Base-by-base conservation (phyloP, 192 early-diverging fungal species). In the Coemansia sp. region DNA sequence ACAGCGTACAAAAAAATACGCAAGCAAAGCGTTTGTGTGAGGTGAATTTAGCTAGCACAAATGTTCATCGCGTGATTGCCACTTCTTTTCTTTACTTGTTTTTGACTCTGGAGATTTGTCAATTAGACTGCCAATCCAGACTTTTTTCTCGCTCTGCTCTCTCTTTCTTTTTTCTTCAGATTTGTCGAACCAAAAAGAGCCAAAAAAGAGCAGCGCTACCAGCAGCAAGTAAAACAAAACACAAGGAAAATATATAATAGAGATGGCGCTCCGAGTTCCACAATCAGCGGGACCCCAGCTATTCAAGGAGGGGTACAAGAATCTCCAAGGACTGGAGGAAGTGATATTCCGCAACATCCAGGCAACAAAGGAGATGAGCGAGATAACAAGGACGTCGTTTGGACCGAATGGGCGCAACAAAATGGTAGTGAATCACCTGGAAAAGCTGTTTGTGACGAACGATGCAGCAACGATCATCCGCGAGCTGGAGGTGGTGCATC, bases 401-500 rank as follows among this genome's bases (percentile, higher is more conserved):
- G 97, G 97, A 20, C 97, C 97, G 44, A 97, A 99, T 66, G 97
- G 80, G 41, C 92, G 95, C 69, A 99, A 99, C 86, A 99, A 99
- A 82, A 98, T 99, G 91, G 93, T 99, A 43, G 95, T 99, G 80
- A 99, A 99, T 80, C 97, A 99, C 77, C 85, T 97, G 66, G 95
- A 97, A 70, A 98, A 98, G 87, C 87, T 99, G 44, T 95, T 99
- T 83, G 95, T 99, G 37, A 99, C 97, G 49, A 94, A 90, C 85
- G 97, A 99, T 80, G 97, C 97, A n/a, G 95, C 95, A 12, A 98
- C 97, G 50, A 99, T 99, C 68, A 96, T 98, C 71, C 89, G 90
- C 71, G 97, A 98, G 77, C 86, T 99, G 57, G 97, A 99, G 72
- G 95, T 99, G 58, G 90, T 98, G 41, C 97, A 99, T 79, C 97